Percentiles rank a stretch among this genome's conserved stretches.
Conservation (phyloP, 2,329 filamentous ascomycete genomes). For the Dryadomyces quercus-mongolicae region DNA sequence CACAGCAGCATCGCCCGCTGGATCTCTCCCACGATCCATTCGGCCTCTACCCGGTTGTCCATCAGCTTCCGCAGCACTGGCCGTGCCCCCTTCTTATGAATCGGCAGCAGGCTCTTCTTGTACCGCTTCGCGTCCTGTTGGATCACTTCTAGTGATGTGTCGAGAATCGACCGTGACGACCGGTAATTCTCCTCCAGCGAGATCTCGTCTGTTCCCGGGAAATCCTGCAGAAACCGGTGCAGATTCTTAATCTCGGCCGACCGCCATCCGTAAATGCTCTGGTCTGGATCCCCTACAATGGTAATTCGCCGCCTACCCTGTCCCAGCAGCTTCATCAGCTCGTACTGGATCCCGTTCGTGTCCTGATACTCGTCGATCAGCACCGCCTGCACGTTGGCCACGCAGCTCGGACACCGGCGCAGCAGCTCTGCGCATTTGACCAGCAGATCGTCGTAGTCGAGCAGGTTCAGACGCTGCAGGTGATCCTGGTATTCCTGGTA, state of each 20-base stretch:
- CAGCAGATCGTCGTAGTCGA: slow-evolving; percentile 92
- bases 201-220: slow-evolving; percentile 66
- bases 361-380: slow-evolving; percentile 97
- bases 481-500: slow-evolving; percentile 70
- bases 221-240: slow-evolving; percentile 63
- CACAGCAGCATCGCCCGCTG: slow-evolving; percentile 57
- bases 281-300: slow-evolving; percentile 91
- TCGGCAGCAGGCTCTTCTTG: slow-evolving; percentile 65
- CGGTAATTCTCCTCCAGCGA: slow-evolving; percentile 90
- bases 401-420: slow-evolving; percentile 59
- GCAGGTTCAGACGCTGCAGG: slow-evolving; percentile 61
- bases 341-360: slow-evolving; percentile 89
- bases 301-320: slow-evolving; percentile 65
- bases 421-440: slow-evolving; percentile 74
- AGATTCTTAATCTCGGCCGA: slow-evolving; percentile 88
- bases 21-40: slow-evolving; percentile 83
- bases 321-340: slow-evolving; percentile 82
- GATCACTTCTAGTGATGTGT: slow-evolving; percentile 72
- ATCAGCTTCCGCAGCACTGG: slow-evolving; percentile 71
- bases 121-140: slow-evolving; percentile 78
- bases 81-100: slow-evolving; percentile 65
- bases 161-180: slow-evolving; percentile 75
- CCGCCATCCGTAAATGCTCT: slow-evolving; percentile 95
- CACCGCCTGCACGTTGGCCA: slow-evolving; percentile 80
- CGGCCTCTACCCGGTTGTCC: slow-evolving; percentile 59